Evolutionary conservation across 768 basidiomycete species (phyloP).

Genomic region (Royoungia palumana): DNA sequence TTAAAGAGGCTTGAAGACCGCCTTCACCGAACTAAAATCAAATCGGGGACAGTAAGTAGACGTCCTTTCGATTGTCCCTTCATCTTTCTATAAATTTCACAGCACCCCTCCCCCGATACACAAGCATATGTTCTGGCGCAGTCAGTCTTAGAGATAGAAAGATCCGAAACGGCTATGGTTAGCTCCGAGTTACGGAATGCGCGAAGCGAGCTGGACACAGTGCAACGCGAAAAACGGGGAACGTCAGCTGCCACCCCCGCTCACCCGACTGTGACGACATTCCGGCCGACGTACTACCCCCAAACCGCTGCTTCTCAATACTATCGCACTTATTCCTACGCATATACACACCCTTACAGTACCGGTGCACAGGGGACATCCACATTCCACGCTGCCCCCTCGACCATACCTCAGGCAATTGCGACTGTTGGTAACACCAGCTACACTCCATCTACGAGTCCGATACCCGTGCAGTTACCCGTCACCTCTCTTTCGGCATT

Average conservation of each 20-base stretch:
- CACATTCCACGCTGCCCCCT: constrained; percentile 26
- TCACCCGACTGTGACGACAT: constrained; percentile 32
- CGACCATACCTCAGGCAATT: constrained; percentile 36
- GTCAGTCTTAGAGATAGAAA: constrained; percentile 62
- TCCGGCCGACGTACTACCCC: constrained; percentile 39
- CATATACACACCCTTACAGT: constrained; percentile 58
- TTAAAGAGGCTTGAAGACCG: constrained; percentile 53
- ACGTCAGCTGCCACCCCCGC: constrained; percentile 26
- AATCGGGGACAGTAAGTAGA: constrained; percentile 52
- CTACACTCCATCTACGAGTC: constrained; percentile 28
- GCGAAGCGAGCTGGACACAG: constrained; percentile 60
- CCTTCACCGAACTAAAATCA: constrained; percentile 52
- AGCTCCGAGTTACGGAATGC: constrained; percentile 60
- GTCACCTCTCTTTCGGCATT: constrained; percentile 55
- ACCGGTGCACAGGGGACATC: constrained; percentile 22
- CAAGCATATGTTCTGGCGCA: constrained; percentile 66
- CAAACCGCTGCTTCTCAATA: constrained; percentile 48
- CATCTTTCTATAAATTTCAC: constrained; percentile 7
- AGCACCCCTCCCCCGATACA: constrained; percentile 61
- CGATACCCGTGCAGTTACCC: constrained; percentile 69
- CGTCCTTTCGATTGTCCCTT: neutral
- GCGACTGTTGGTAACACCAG: constrained; percentile 20
- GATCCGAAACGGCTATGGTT: constrained; percentile 54
- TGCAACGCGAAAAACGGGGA: constrained; percentile 69
- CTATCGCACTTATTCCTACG: constrained; percentile 63